Evolutionary conservation across 2,329 filamentous ascomycete genomes (phyloP).

Genomic region (Dendrostoma leiphaemia): DNA sequence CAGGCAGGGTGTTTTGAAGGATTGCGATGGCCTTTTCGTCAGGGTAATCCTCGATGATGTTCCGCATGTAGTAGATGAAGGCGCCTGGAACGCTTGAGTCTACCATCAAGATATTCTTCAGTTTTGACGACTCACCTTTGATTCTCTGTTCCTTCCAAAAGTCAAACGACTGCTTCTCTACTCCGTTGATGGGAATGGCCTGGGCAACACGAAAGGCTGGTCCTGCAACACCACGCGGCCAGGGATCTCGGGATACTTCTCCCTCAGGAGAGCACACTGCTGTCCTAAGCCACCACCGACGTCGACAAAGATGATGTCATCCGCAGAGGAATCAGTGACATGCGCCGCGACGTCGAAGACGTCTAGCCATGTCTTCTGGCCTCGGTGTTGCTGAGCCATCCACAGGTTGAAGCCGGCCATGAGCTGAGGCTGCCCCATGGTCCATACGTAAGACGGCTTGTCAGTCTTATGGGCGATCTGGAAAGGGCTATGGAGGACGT

Average conservation of each 20-base stretch:
- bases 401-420: slow-evolving; percentile 22
- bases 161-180: slow-evolving; percentile 29
- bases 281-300: slow-evolving; percentile 27
- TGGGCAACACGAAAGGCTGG: slow-evolving; percentile 23
- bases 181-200: slow-evolving; percentile 20
- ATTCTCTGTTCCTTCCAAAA: slow-evolving; percentile 13
- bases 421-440: slow-evolving; percentile 11
- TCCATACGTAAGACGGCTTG: slow-evolving; percentile 14
- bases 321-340: neutral
- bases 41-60: slow-evolving; percentile 22
- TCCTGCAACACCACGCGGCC: slow-evolving; percentile 27
- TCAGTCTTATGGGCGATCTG: slow-evolving; percentile 20
- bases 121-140: no score
- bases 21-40: slow-evolving; percentile 7
- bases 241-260: slow-evolving; percentile 18
- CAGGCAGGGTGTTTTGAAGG: slow-evolving; percentile 8
- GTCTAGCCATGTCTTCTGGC: slow-evolving; percentile 20
- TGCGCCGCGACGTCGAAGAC: slow-evolving; percentile 22
- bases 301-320: slow-evolving; percentile 21
- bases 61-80: slow-evolving; percentile 23
- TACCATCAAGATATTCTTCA: no score
- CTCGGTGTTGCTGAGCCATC: slow-evolving; percentile 21
- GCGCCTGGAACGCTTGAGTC: no score
- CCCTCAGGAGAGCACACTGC: slow-evolving; percentile 23
- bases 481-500: slow-evolving; percentile 21